Conservation (phyloP, 2,329 filamentous ascomycete genomes). For the Aspergillus sp. region DNA sequence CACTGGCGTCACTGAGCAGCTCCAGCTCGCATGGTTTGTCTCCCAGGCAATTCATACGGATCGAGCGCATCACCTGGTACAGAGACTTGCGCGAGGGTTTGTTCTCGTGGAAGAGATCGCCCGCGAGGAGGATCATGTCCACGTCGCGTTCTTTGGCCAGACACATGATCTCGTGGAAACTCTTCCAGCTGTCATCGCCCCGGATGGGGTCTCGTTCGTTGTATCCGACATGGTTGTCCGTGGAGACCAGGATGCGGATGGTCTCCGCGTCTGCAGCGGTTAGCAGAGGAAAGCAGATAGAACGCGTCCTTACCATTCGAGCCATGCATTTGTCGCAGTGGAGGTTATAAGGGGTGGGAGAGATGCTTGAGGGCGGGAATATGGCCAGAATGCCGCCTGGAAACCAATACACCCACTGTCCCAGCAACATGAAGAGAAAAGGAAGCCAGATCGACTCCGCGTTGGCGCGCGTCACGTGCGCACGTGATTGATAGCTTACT, state of each 20-base stretch:
- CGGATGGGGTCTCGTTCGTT: constrained; percentile 86
- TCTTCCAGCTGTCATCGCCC: constrained; percentile 95
- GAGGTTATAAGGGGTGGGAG: too few species aligned
- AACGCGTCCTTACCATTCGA: too few species aligned
- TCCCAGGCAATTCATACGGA: constrained; percentile 87
- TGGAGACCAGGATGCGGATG: constrained; percentile 87
- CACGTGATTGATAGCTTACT: too few species aligned
- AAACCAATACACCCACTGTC: too few species aligned
- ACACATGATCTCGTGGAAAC: constrained; percentile 91
- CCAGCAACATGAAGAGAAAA: too few species aligned
- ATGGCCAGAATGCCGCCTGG: too few species aligned
- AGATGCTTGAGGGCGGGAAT: too few species aligned
- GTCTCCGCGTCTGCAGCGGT: constrained; percentile 69
- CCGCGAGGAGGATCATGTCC: constrained; percentile 92
- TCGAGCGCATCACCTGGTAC: constrained; percentile 92
- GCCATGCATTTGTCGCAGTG: too few species aligned
- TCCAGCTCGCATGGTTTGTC: constrained; percentile 94
- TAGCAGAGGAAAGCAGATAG: too few species aligned
- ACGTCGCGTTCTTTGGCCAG: constrained; percentile 81
- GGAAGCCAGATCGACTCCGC: too few species aligned
- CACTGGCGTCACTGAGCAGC: constrained; percentile 83
- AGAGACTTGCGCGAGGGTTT: constrained; percentile 92
- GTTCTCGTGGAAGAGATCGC: constrained; percentile 96
- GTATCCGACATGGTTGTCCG: constrained; percentile 96
- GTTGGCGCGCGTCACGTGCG: too few species aligned